A percentile compares a stretch with the other conserved stretches of the same genome.
phyloP scores from a whole-genome alignment of 805 yeast species.

The Yamadazyma nakazawae region DNA sequence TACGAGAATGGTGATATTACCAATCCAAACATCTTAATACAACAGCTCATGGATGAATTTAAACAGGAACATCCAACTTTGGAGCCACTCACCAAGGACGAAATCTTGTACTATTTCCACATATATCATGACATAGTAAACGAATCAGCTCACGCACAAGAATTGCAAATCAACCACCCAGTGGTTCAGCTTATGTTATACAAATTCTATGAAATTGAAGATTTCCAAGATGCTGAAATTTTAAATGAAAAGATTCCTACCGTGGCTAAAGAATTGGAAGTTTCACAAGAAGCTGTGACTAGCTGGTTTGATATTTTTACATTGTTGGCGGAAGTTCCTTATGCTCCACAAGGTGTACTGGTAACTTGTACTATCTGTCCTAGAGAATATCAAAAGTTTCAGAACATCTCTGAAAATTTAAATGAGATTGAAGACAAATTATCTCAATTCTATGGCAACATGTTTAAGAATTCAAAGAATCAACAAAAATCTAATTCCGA shows the following conservation, averaged over 20 bases:
- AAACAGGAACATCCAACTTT: slow-evolving; percentile 17
- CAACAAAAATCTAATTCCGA: slow-evolving; percentile 4
- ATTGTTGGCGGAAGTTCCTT: slow-evolving; percentile 24
- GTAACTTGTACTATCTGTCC: slow-evolving; percentile 29
- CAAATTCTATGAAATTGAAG: slow-evolving; percentile 1
- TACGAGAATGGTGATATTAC: slow-evolving; percentile 10
- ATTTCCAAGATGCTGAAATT: slow-evolving; percentile 15
- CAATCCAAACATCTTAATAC: slow-evolving; percentile 20
- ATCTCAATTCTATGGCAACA: slow-evolving; percentile 9
- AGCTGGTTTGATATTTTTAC: slow-evolving; percentile 33
- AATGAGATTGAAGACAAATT: slow-evolving; percentile 11
- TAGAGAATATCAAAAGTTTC: slow-evolving; percentile 19
- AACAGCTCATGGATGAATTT: slow-evolving; percentile 21
- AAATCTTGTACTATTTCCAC: slow-evolving; percentile 24
- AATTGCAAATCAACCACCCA: slow-evolving; percentile 24
- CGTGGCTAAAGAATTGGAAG: slow-evolving; percentile 14
- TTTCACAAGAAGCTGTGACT: slow-evolving; percentile 15
- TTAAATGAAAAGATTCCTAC: slow-evolving; percentile 1
- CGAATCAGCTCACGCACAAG: slow-evolving; percentile 23
- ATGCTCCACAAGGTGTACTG: slow-evolving; percentile 17
- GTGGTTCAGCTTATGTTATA: slow-evolving; percentile 23
- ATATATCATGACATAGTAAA: slow-evolving; percentile 30
- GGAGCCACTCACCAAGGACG: slow-evolving; percentile 22
- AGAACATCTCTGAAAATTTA: slow-evolving; percentile 9
- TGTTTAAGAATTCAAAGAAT: slow-evolving; percentile 6